A percentile compares a stretch with the other conserved stretches of the same genome.
Evolutionary conservation across 768 basidiomycete genomes (phyloP).

Genomic region (Phlebiopsis gigantea): DNA sequence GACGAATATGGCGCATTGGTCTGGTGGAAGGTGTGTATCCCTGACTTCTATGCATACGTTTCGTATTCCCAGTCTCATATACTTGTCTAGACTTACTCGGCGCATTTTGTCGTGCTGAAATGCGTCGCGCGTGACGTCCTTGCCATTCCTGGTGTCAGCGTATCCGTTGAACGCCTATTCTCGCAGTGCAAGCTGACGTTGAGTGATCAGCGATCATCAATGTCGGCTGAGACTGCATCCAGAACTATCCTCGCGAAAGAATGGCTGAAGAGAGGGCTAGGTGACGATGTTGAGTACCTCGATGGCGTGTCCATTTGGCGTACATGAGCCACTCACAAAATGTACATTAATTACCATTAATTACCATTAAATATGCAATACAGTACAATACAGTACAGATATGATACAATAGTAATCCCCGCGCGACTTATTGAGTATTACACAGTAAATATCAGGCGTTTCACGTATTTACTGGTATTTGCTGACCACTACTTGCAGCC

Average conservation of each 20-base stretch:
- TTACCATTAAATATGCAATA: constrained; percentile 4
- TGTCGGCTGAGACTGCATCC: constrained; percentile 13
- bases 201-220: constrained; percentile 12
- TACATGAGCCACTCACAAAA: not conserved
- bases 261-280: constrained; percentile 17
- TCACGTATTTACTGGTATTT: not conserved
- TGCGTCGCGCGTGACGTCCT: constrained; percentile 17
- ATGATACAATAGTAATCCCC: not conserved
- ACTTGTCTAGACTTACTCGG: not conserved
- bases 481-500: not conserved
- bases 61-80: too few species aligned
- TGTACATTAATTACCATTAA: too few species aligned
- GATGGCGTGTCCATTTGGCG: constrained; percentile 8
- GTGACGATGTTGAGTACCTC: constrained; percentile 14
- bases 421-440: not conserved
- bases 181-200: constrained; percentile 15
- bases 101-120: constrained; percentile 5
- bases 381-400: not conserved
- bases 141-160: constrained; percentile 19
- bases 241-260: constrained; percentile 15
- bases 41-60: too few species aligned
- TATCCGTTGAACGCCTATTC: constrained; percentile 19
- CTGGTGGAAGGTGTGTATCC: constrained; percentile 6
- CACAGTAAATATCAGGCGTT: not conserved
- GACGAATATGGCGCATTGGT: not conserved